A percentile compares a stretch with the other conserved stretches of the same genome.
phyloP scores from a whole-genome alignment of 768 basidiomycete species.

The Cytidiella melzeri region DNA sequence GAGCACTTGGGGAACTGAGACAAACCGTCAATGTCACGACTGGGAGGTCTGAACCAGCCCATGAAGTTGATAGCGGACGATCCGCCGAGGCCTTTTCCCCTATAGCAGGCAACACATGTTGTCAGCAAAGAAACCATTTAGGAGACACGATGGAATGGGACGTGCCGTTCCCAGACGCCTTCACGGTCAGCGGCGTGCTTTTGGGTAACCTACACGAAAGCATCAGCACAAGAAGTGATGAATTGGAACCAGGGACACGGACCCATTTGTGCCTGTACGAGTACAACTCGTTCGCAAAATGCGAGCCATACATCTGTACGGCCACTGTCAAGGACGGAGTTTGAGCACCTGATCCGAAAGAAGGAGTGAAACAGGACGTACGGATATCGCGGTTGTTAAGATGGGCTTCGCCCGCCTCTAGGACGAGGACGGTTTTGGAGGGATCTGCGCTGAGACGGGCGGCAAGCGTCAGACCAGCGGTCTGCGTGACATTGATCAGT shows the following conservation, averaged over 20 bases:
- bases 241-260: not conserved
- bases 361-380: not conserved
- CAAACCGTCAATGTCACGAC: constrained; percentile 20
- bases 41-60: constrained; percentile 19
- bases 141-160: not conserved
- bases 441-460: constrained; percentile 9
- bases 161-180: constrained; percentile 8
- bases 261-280: constrained; percentile 17
- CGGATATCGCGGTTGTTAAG: constrained; percentile 8
- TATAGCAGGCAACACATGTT: constrained; percentile 1
- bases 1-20: not conserved
- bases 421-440: constrained; percentile 4
- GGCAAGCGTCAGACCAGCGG: constrained; percentile 10
- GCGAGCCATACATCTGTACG: constrained; percentile 17
- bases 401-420: constrained; percentile 10
- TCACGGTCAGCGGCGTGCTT: constrained; percentile 2
- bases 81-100: constrained; percentile 24
- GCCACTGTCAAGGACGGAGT: constrained; percentile 7
- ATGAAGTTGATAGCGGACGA: constrained; percentile 22
- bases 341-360: not conserved
- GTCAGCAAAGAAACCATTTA: not conserved
- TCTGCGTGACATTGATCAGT: constrained; percentile 4
- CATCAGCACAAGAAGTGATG: too few species aligned
- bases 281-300: constrained; percentile 18
- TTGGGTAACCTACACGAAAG: constrained; percentile 4